phyloP scores from a whole-genome alignment of 169 alveolate genomes.

The Theileria annulata region DNA sequence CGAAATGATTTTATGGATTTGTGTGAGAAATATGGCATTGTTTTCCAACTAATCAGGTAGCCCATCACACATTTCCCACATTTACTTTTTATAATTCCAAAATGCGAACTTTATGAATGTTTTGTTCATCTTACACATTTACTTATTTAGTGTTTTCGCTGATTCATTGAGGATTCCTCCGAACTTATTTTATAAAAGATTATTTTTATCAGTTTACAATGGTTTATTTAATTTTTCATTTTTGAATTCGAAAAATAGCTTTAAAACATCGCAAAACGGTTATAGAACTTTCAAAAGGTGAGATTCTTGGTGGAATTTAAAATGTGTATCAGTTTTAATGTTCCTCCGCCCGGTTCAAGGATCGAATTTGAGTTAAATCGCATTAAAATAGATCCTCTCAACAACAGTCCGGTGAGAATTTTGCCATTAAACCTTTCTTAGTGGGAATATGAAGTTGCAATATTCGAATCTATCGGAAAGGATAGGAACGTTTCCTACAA shows the following conservation, averaged over 20 bases:
- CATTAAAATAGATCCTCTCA: slow-evolving; percentile 44
- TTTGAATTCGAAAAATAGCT: not conserved
- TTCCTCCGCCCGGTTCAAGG: slow-evolving; percentile 60
- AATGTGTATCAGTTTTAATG: slow-evolving; percentile 39
- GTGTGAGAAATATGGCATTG: slow-evolving; percentile 20
- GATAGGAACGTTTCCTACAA: slow-evolving; percentile 58
- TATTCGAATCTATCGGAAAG: slow-evolving; percentile 65
- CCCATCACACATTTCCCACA: slow-evolving; percentile 3
- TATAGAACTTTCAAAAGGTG: not conserved
- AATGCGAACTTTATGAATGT: not conserved
- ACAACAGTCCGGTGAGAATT: slow-evolving; percentile 55
- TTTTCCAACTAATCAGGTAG: slow-evolving; percentile 2
- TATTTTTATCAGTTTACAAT: not conserved
- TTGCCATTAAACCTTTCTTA: slow-evolving; percentile 42
- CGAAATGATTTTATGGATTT: slow-evolving; percentile 6
- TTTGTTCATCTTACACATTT: not conserved
- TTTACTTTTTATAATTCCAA: not conserved
- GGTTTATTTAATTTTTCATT: not conserved
- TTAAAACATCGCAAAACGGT: not conserved
- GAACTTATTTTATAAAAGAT: not conserved
- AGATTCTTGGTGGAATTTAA: not conserved
- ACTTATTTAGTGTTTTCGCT: not conserved
- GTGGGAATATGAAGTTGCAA: slow-evolving; percentile 73
- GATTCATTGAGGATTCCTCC: slow-evolving; percentile 6
- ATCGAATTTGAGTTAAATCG: slow-evolving; percentile 35